Percentiles rank a stretch among this genome's conserved stretches.
phyloP scores from a whole-genome alignment of 306 rosid genomes.

The Inga laurina region DNA sequence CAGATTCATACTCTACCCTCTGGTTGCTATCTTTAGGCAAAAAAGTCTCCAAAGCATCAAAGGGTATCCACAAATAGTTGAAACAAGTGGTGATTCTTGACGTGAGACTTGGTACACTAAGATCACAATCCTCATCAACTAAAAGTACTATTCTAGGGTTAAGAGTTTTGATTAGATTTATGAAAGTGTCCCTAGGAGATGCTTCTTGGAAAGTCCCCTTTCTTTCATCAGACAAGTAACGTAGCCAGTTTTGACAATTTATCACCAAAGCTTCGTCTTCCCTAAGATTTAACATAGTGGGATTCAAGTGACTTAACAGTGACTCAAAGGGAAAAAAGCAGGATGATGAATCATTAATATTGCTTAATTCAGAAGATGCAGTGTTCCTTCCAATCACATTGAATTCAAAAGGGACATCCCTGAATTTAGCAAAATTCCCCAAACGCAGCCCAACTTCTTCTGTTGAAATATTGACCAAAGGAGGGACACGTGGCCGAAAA shows the following conservation, averaged over 20 bases:
- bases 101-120: conserved; percentile 55
- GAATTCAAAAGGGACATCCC: conserved; percentile 17
- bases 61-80: conserved; percentile 93
- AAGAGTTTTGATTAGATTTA: conserved; percentile 54
- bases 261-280: conserved; percentile 87
- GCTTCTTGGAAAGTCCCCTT: conserved; percentile 23
- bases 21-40: conserved; percentile 78
- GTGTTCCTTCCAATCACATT: conserved; percentile 1
- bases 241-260: conserved; percentile 84
- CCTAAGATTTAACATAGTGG: conserved; percentile 54
- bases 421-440: conserved; percentile 66
- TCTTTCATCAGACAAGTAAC: conserved; percentile 58
- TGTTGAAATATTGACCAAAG: conserved; percentile 65
- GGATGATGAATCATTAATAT: background rate
- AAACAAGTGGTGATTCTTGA: conserved; percentile 79
- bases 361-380: background rate
- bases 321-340: conserved; percentile 46
- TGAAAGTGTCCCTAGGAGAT: conserved; percentile 61
- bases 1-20: conserved; percentile 85
- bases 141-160: conserved; percentile 69
- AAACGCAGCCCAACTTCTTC: conserved; percentile 82
- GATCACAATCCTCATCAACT: conserved; percentile 87
- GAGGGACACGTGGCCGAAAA: conserved; percentile 61
- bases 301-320: conserved; percentile 57
- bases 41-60: conserved; percentile 85